phyloP scores from a whole-genome alignment of 306 rosid species.

The Fragaria ananassa region DNA sequence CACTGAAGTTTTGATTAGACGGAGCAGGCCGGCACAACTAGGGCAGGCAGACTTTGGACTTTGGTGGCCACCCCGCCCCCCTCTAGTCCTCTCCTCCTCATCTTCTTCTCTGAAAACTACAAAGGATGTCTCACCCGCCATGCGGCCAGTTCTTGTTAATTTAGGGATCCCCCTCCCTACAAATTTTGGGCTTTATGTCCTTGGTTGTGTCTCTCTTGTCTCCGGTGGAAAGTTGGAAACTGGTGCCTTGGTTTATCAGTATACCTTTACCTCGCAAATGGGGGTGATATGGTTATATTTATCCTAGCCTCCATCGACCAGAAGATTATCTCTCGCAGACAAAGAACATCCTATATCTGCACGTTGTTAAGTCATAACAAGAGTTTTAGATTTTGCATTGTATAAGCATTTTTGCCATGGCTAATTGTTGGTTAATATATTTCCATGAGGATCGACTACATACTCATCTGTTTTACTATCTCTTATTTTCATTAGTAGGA shows the following conservation, averaged over 20 bases:
- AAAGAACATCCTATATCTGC: neutral
- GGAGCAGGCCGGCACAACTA: constrained; percentile 34
- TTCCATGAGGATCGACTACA: neutral
- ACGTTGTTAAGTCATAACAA: neutral
- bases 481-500: constrained; percentile 15
- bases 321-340: neutral
- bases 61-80: constrained; percentile 23
- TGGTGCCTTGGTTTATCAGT: neutral
- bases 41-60: constrained; percentile 22
- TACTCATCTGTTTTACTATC: neutral
- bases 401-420: neutral
- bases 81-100: neutral
- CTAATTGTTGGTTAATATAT: neutral
- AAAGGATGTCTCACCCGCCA: neutral
- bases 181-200: neutral
- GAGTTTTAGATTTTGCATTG: neutral
- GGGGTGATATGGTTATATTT: neutral
- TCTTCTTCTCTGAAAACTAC: neutral
- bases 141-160: neutral
- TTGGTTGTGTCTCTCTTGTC: neutral
- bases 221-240: neutral
- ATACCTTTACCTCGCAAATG: neutral
- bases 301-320: too few species aligned
- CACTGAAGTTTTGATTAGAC: constrained; percentile 36
- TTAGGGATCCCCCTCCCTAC: neutral